Evolutionary conservation across 805 yeast species (phyloP).

Genomic region (Candida schatavii): DNA sequence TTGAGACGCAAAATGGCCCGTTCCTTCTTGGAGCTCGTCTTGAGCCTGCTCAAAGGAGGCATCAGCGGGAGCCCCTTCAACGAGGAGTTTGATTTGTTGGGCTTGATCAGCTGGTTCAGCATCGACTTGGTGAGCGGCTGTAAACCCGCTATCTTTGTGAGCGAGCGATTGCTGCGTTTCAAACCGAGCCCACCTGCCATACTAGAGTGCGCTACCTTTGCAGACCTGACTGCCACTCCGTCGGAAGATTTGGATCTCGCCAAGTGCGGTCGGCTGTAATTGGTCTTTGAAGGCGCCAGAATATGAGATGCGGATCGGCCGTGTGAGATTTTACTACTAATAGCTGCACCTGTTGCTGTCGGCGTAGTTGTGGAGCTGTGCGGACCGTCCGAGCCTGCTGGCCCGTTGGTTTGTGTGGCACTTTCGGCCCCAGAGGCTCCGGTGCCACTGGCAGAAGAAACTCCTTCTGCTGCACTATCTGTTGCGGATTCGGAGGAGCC

Average conservation of each 20-base stretch:
- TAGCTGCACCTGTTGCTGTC: neutral
- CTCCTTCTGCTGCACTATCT: too few relatives aligned
- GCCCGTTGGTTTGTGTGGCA: neutral
- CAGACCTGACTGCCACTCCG: slow-evolving; percentile 21
- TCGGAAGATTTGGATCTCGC: slow-evolving; percentile 42
- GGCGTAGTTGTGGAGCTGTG: too few relatives aligned
- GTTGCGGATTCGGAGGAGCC: too few relatives aligned
- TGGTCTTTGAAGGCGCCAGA: slow-evolving; percentile 2
- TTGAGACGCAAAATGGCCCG: slow-evolving; percentile 38
- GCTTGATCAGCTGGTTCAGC: slow-evolving; percentile 19
- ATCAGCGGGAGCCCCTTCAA: slow-evolving; percentile 24
- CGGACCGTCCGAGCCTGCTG: too few relatives aligned
- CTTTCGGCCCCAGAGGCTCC: neutral
- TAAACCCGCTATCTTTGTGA: slow-evolving; percentile 33
- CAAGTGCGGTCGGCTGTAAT: slow-evolving; percentile 24
- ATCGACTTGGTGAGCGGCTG: slow-evolving; percentile 31
- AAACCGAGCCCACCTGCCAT: slow-evolving; percentile 9
- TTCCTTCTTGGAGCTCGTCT: slow-evolving; percentile 35
- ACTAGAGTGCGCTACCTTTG: slow-evolving; percentile 17
- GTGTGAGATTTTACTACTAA: neutral
- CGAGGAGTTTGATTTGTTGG: slow-evolving; percentile 32
- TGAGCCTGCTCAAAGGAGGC: slow-evolving; percentile 25
- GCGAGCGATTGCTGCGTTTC: slow-evolving; percentile 35
- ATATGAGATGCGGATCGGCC: slow-evolving; percentile 3
- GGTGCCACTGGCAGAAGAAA: neutral